A percentile compares a stretch with the other conserved stretches of the same genome.
phyloP scores from a whole-genome alignment of 176 grass and related monocot genomes.

The Oryza officinalis region DNA sequence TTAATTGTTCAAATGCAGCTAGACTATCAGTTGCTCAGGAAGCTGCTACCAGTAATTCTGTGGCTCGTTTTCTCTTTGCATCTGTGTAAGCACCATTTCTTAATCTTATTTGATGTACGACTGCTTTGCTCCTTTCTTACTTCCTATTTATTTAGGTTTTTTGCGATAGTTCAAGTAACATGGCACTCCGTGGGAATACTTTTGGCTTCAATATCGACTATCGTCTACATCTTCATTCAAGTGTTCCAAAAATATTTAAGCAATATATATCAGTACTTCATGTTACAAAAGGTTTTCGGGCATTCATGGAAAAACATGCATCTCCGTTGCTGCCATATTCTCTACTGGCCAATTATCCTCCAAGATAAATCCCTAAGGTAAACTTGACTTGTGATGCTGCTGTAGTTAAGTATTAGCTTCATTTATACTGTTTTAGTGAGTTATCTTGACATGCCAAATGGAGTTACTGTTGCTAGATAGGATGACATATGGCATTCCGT shows the following conservation, averaged over 20 bases:
- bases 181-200: slow-evolving; percentile 50
- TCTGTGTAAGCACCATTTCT: slow-evolving; percentile 56
- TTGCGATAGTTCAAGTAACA: slow-evolving; percentile 44
- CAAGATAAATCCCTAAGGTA: slow-evolving; percentile 69
- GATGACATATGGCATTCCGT: not conserved
- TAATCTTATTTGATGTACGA: slow-evolving; percentile 19
- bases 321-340: slow-evolving; percentile 77
- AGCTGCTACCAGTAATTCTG: slow-evolving; percentile 31
- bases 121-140: slow-evolving; percentile 36
- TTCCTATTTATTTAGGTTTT: slow-evolving; percentile 49
- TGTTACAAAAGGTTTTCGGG: slow-evolving; percentile 66
- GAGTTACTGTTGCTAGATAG: slow-evolving; percentile 4
- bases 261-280: slow-evolving; percentile 34
- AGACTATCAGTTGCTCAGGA: slow-evolving; percentile 44
- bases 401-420: slow-evolving; percentile 8
- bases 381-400: slow-evolving; percentile 10
- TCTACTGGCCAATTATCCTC: slow-evolving; percentile 93
- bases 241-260: slow-evolving; percentile 55
- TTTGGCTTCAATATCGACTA: slow-evolving; percentile 68
- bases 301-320: slow-evolving; percentile 76
- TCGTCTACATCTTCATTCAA: slow-evolving; percentile 76
- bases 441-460: slow-evolving; percentile 16
- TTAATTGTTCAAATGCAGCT: slow-evolving; percentile 83
- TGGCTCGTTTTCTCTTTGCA: slow-evolving; percentile 40
- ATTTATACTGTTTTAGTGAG: not conserved